phyloP scores from a whole-genome alignment of 371 early-diverging fungal genomes.

The Circinella umbellata region DNA sequence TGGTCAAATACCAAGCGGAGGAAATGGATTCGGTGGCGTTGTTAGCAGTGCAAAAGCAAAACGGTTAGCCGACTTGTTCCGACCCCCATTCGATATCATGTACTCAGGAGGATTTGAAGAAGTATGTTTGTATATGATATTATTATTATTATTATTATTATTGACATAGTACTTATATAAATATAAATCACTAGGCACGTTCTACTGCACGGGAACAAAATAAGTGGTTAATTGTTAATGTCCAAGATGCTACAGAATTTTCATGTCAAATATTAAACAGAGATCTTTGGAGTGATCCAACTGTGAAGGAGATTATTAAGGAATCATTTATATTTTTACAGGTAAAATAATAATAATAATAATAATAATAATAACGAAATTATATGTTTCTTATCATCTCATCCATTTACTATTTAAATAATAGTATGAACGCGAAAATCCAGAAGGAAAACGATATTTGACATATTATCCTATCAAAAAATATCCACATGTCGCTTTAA shows the following conservation, averaged over 20 bases:
- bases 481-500: constrained; percentile 86
- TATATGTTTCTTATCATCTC: no score
- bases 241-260: constrained; percentile 87
- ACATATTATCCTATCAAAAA: constrained; percentile 72
- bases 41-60: constrained; percentile 44
- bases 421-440: constrained; percentile 65
- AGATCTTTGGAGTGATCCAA: constrained; percentile 87
- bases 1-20: neutral
- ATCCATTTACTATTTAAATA: no score
- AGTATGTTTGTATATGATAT: constrained; percentile 29
- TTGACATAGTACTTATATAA: neutral
- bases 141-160: no score
- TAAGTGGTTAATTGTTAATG: constrained; percentile 89
- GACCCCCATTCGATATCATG: constrained; percentile 91
- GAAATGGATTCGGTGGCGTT: neutral
- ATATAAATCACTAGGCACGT: constrained; percentile 61
- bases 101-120: constrained; percentile 76
- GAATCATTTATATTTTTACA: constrained; percentile 87
- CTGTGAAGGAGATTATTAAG: constrained; percentile 77
- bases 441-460: constrained; percentile 75
- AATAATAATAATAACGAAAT: no score
- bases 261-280: constrained; percentile 88
- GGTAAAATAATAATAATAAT: constrained; percentile 35
- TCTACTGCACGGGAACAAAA: constrained; percentile 61
- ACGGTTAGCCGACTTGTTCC: constrained; percentile 77